Percentiles rank a stretch among this genome's conserved stretches.
phyloP scores from a whole-genome alignment of 495 filamentous ascomycete genomes.

The Chaetomium fimeti region DNA sequence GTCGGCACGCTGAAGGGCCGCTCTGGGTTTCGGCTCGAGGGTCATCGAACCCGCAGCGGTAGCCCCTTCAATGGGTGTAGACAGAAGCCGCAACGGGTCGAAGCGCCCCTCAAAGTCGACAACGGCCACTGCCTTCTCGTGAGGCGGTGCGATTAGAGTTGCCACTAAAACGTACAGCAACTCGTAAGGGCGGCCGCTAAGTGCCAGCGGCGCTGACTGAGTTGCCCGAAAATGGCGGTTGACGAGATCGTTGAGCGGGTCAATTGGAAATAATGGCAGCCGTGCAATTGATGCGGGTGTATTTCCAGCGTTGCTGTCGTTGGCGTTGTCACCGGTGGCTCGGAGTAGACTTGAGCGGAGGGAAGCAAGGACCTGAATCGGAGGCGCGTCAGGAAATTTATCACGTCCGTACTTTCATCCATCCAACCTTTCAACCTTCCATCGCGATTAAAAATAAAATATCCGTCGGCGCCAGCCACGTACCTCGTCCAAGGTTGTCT shows the following conservation, averaged over 20 bases:
- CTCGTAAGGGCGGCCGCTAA: slow-evolving; percentile 58
- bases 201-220: slow-evolving; percentile 39
- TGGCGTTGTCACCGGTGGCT: neutral
- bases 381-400: slow-evolving; percentile 9
- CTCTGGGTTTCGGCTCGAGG: neutral
- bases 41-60: neutral
- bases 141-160: slow-evolving; percentile 55
- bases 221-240: slow-evolving; percentile 39
- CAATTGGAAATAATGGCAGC: slow-evolving; percentile 41
- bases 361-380: slow-evolving; percentile 41
- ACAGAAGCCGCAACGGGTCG: slow-evolving; percentile 55
- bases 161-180: slow-evolving; percentile 65
- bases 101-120: slow-evolving; percentile 71
- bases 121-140: slow-evolving; percentile 60
- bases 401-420: slow-evolving; percentile 1
- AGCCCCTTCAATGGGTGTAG: slow-evolving; percentile 8
- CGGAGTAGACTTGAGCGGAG: slow-evolving; percentile 47
- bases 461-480: slow-evolving; percentile 25
- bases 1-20: slow-evolving; percentile 22
- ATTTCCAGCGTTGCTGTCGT: slow-evolving; percentile 9
- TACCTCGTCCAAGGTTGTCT: slow-evolving; percentile 43
- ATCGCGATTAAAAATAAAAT: neutral
- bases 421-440: neutral
- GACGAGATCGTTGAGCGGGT: slow-evolving; percentile 43
- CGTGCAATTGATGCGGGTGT: slow-evolving; percentile 8